These are phyloP conservation scores for Zopfochytrium polystomum DNA, from an alignment of 371 early-diverging fungal genomes.

Conservation along the genomic window DNA sequence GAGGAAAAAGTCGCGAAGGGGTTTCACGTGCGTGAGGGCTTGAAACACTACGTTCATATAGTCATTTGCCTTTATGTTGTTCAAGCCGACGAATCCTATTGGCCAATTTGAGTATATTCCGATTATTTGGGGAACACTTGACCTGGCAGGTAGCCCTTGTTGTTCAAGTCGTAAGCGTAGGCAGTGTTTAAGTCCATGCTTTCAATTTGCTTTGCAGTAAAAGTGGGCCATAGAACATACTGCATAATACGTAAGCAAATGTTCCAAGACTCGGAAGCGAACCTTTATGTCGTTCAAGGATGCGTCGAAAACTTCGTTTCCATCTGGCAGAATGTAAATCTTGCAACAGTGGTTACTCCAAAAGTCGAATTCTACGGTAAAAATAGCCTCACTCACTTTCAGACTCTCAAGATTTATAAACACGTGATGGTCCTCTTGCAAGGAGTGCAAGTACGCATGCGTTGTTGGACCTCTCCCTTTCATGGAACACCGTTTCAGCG, in stretches of 20 bases:
- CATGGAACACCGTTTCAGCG: not conserved
- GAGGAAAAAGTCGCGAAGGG: constrained; percentile 83
- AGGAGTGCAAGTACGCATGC: constrained; percentile 93
- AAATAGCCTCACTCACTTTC: constrained; percentile 50
- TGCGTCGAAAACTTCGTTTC: constrained; percentile 83
- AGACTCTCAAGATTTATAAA: constrained; percentile 89
- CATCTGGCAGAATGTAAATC: constrained; percentile 91
- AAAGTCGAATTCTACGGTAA: not conserved
- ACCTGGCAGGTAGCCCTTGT: constrained; percentile 84
- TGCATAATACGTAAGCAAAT: constrained; percentile 7
- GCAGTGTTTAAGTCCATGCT: constrained; percentile 62
- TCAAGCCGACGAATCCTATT: constrained; percentile 86
- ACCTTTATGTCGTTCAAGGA: constrained; percentile 83
- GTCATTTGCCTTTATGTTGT: constrained; percentile 94
- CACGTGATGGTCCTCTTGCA: constrained; percentile 94
- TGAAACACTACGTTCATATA: constrained; percentile 91
- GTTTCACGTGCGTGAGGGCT: constrained; percentile 83
- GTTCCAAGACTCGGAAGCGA: not conserved
- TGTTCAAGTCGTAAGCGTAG: constrained; percentile 77
- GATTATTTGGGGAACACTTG: constrained; percentile 13
- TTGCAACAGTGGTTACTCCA: constrained; percentile 32
- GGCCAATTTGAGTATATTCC: not conserved
- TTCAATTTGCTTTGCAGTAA: constrained; percentile 67
- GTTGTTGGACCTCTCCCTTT: constrained; percentile 82
- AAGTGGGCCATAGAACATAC: constrained; percentile 83